These are phyloP conservation scores for Kazachstania taianensis DNA, from an alignment of 805 yeast species.

Conservation along the genomic window DNA sequence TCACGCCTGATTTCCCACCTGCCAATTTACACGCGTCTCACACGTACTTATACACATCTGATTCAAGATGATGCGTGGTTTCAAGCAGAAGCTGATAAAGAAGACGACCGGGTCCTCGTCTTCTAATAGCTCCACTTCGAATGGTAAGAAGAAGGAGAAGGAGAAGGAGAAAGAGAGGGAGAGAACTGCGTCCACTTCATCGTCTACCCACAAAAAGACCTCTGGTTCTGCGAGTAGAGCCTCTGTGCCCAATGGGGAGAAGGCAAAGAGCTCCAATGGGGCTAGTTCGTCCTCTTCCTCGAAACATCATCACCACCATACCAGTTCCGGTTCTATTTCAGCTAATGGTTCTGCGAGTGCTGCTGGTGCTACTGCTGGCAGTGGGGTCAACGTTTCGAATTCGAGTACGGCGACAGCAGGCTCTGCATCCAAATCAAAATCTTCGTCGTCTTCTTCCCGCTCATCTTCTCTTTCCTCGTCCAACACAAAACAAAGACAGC, in stretches of 20 bases:
- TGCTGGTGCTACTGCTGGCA: neutral
- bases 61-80: constrained; percentile 61
- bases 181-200: constrained; percentile 10
- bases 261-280: constrained; percentile 4
- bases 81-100: constrained; percentile 43
- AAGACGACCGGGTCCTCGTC: constrained; percentile 30
- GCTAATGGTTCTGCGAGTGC: too few species aligned
- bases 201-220: constrained; percentile 10
- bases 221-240: constrained; percentile 12
- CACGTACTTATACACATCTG: too few species aligned
- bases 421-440: neutral
- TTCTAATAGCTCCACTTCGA: constrained; percentile 2
- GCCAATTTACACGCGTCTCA: too few species aligned
- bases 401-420: neutral
- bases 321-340: too few species aligned
- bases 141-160: constrained; percentile 34
- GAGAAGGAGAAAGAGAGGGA: constrained; percentile 33
- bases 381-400: too few species aligned
- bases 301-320: too few species aligned
- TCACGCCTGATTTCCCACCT: too few species aligned
- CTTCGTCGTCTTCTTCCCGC: too few species aligned
- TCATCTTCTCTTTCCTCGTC: too few species aligned
- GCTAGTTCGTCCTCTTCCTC: too few species aligned
- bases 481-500: too few species aligned
- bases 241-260: constrained; percentile 7